Base-by-base conservation (phyloP, 1,284 basidiomycete genomes). In the Ceratobasidium sp. region DNA sequence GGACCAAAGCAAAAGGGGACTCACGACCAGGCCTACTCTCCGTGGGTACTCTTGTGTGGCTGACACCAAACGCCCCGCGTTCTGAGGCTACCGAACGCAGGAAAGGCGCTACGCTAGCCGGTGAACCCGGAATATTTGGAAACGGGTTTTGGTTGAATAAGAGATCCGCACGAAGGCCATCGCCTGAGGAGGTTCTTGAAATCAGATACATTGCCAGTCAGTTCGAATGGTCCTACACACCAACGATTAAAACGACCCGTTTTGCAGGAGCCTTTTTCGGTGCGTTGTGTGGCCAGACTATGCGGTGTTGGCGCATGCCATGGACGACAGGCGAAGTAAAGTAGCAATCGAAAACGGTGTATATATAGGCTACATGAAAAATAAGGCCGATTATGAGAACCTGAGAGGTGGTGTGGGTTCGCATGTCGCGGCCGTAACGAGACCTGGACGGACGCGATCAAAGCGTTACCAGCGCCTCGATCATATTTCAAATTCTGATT, bases 341-440 rank as follows among this genome's bases (percentile, higher is more conserved):
- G 78, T 96, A 95, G 78, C 93, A 93, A 79, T 95, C 92, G 78
- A 95, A 96, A 34, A 95, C 87, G 27, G 88, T 86, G 69, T 84
- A 82, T 71, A 92, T 87, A 77, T 86, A 91, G 7, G 88, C 80
- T 57, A 91, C 76, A 76, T 93, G 92, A 75, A 93, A 93, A 25
- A 89, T 74, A 32, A 94, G 82, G 29, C 90, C 90, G 38, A 91
- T 77, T 25, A 85, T 70, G 20, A 93, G 82, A 12, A 92, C 79
- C 49, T 74, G 73, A 38, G 71, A 40, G n/a, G 62, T 65, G 15
- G 62, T 52, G n/a, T 65, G 62, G n/a, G 62, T 65, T 40, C 62
- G 50, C 62, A 65, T 65, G 38, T 65, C 50, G 62, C 50, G 62
- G 62, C 32, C 22, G 17, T 29, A 4, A 29, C 17, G 49, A 32